Base-by-base conservation (phyloP, 805 yeast species). In the Ogataea methanolica region DNA sequence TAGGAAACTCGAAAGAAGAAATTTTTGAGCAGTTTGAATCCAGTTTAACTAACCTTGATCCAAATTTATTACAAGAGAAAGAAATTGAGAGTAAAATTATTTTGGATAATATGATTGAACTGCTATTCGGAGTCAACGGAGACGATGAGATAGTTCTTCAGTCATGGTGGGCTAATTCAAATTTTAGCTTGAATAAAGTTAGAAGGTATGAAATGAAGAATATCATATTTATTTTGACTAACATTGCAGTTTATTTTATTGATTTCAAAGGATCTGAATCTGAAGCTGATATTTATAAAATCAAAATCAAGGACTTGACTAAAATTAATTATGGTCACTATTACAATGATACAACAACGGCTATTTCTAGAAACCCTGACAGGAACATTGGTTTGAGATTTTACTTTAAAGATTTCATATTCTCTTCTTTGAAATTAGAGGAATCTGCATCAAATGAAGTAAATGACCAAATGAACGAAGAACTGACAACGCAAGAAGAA, bases 11-110 rank as follows among this genome's bases (percentile, higher is more conserved):
- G 8, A 41, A 36, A 2, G 52, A 52, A 19, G 60, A 62, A 12
- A 63, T 66, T 6, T 71, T 74, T 56, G 71, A 69, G 44, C 71
- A 69, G 45, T 74, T 70, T 56, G 76, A 72, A 47, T 60, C 69
- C 1, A 58, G 63, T 1, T 53, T 74, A 42, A 40, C 53, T 11
- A 66, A 64, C 51, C 50, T 65, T 39, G 69, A 61, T 44, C 64
- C 67, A 1, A 54, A 55, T 35, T 47, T 62, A 12, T 17, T 39
- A 6, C 51, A 54, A 16, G 57, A 60, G 36, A 42, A 33, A 9
- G 53, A 55, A 19, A 42, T 52, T 12, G 50, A 49, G 36, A 39
- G 39, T 26, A 43, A 55, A 37, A 22, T 54, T 17, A 41, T 57
- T 1, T 44, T 53, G 53, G 53, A 48, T 36, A 57, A 45, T 37